phyloP scores from a whole-genome alignment of 2,329 filamentous ascomycete species.

The Aspergillus floridensis region DNA sequence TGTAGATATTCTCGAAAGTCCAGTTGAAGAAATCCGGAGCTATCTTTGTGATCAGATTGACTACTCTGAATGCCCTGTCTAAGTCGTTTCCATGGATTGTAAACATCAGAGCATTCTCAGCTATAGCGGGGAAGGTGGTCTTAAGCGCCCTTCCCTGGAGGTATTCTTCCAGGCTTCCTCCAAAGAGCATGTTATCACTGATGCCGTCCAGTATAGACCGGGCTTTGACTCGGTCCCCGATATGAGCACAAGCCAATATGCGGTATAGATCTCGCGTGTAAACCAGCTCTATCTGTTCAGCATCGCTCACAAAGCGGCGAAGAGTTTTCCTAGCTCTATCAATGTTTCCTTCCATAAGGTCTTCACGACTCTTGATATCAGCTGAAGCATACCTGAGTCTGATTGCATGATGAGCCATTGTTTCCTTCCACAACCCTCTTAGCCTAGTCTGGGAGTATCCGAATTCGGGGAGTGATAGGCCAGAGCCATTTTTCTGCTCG shows the following conservation, averaged over 20 bases:
- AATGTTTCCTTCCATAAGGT: conserved; percentile 8
- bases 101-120: conserved; percentile 19
- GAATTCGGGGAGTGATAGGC: not conserved
- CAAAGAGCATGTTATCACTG: not conserved
- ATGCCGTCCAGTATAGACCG: conserved; percentile 16
- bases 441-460: not conserved
- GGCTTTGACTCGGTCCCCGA: conserved; percentile 18
- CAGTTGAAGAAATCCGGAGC: conserved; percentile 13
- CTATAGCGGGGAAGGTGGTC: conserved; percentile 9
- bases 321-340: not conserved
- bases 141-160: conserved; percentile 7
- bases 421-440: conserved; percentile 13
- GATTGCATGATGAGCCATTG: conserved; percentile 10
- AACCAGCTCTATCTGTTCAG: conserved; percentile 1
- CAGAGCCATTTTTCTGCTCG: too few species aligned
- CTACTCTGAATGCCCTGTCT: conserved; percentile 12
- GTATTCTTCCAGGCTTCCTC: not conserved
- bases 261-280: not conserved
- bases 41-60: not conserved
- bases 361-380: not conserved
- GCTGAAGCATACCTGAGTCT: conserved; percentile 7
- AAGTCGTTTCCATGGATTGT: conserved; percentile 13
- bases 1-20: conserved; percentile 8
- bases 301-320: conserved; percentile 13
- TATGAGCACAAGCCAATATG: conserved; percentile 15